Conservation (phyloP, 495 filamentous ascomycete species). For the Immersiella caudata region DNA sequence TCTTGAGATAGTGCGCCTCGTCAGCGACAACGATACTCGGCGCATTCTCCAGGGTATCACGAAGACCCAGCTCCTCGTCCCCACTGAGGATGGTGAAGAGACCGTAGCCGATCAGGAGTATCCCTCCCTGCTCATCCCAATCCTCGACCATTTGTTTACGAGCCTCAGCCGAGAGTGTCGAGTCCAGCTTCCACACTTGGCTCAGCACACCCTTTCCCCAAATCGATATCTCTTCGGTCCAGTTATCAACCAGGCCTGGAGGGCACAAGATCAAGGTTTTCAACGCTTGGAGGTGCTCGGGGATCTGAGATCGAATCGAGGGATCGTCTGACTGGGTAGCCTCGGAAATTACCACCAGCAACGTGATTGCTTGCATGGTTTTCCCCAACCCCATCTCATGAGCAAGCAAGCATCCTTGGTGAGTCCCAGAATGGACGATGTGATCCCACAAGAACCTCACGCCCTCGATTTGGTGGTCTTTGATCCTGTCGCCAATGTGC, state of each 20-base stretch:
- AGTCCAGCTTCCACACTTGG: slow-evolving; percentile 52
- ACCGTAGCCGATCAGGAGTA: slow-evolving; percentile 73
- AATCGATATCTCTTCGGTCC: slow-evolving; percentile 72
- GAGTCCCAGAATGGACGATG: slow-evolving; percentile 54
- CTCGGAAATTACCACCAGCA: slow-evolving; percentile 73
- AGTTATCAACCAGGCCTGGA: slow-evolving; percentile 74
- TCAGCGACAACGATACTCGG: slow-evolving; percentile 84
- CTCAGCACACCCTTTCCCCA: slow-evolving; percentile 67
- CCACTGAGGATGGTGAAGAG: slow-evolving; percentile 56
- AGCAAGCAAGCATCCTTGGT: slow-evolving; percentile 80
- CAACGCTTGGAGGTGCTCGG: slow-evolving; percentile 59
- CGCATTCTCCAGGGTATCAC: slow-evolving; percentile 53
- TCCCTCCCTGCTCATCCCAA: slow-evolving; percentile 70
- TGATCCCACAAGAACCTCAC: slow-evolving; percentile 92
- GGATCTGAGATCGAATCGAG: slow-evolving; percentile 65
- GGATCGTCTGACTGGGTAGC: slow-evolving; percentile 62
- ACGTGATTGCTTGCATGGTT: slow-evolving; percentile 85
- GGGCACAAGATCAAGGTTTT: slow-evolving; percentile 78
- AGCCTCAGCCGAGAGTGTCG: slow-evolving; percentile 26
- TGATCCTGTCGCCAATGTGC: slow-evolving; percentile 52
- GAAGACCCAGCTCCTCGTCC: slow-evolving; percentile 32
- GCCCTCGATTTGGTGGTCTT: slow-evolving; percentile 64
- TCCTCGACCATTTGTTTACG: slow-evolving; percentile 50
- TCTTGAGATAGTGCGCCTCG: slow-evolving; percentile 84
- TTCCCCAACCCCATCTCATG: slow-evolving; percentile 96